A percentile compares a stretch with the other conserved stretches of the same genome.
These are phyloP conservation scores for Arthroderma uncinatum DNA, from an alignment of 2,329 filamentous ascomycete species.

Conservation along the genomic window DNA sequence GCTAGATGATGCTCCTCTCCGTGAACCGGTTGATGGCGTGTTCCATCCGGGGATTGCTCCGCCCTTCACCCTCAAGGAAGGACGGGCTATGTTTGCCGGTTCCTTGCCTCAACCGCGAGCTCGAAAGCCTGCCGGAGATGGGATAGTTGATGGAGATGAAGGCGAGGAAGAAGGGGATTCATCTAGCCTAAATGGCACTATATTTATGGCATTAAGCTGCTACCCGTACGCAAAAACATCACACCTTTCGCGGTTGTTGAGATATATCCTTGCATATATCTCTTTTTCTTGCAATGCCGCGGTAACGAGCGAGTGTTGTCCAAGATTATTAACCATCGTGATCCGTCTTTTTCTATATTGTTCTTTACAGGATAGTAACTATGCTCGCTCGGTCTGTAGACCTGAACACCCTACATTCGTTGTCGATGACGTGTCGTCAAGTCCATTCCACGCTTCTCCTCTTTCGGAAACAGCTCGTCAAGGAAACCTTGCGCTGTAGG, in stretches of 20 bases:
- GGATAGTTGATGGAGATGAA: not conserved
- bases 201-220: conserved; percentile 35
- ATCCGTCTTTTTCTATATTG: conserved; percentile 14
- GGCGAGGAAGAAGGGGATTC: conserved; percentile 6
- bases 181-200: conserved; percentile 4
- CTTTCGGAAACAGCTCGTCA: conserved; percentile 61
- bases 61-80: not conserved
- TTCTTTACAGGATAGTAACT: conserved; percentile 55
- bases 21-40: not conserved
- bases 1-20: conserved; percentile 20
- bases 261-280: not conserved
- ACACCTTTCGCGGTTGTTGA: not conserved
- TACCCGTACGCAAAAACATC: conserved; percentile 34
- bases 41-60: not conserved
- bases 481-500: conserved; percentile 65
- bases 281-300: not conserved
- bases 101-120: conserved; percentile 16
- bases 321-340: conserved; percentile 6
- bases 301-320: conserved; percentile 5
- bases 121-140: conserved; percentile 18
- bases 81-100: not conserved
- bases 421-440: conserved; percentile 71
- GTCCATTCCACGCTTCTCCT: conserved; percentile 68
- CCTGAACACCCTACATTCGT: conserved; percentile 72
- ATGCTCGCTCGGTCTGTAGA: conserved; percentile 69